Conservation (phyloP, 1,284 basidiomycete species). For the Melampsora larici-populina region DNA sequence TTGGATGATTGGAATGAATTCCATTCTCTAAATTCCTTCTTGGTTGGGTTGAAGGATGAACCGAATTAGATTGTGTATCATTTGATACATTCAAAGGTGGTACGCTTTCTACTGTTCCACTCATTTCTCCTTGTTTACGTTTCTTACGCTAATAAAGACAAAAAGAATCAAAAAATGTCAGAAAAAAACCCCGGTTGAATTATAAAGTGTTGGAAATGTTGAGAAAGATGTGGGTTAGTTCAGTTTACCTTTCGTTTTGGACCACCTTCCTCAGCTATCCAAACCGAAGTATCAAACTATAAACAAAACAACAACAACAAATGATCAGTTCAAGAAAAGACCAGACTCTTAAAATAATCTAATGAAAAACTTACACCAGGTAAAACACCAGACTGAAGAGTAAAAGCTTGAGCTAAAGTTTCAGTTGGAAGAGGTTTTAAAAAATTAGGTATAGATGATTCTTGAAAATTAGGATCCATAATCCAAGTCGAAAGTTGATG, state of each 20-base stretch:
- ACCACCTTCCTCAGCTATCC: conserved; percentile 41
- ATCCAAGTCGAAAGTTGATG: conserved; percentile 29
- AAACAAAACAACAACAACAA: no score
- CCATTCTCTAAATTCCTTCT: neutral
- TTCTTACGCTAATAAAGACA: conserved; percentile 25
- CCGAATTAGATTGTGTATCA: neutral
- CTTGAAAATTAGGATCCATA: conserved; percentile 21
- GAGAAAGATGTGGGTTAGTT: neutral
- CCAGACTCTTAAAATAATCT: conserved; percentile 7
- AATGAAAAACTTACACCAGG: conserved; percentile 18
- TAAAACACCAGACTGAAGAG: conserved; percentile 28
- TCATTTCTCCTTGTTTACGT: conserved; percentile 34
- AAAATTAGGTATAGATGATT: conserved; percentile 32
- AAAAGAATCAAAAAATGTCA: neutral
- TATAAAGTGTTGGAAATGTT: neutral
- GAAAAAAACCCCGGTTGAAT: conserved; percentile 7
- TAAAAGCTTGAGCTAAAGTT: conserved; percentile 22
- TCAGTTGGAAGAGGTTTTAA: conserved; percentile 32
- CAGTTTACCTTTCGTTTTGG: conserved; percentile 32
- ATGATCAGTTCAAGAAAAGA: no score
- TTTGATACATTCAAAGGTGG: neutral
- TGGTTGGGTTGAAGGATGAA: neutral
- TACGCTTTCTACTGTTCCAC: neutral
- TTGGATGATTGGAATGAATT: conserved; percentile 5
- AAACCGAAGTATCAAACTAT: conserved; percentile 32